Evolutionary conservation across 73 alveolate genomes (phyloP), one percentile per base, ranked within the genome.

Genomic region (Tetrahymena malaccensis): DNA sequence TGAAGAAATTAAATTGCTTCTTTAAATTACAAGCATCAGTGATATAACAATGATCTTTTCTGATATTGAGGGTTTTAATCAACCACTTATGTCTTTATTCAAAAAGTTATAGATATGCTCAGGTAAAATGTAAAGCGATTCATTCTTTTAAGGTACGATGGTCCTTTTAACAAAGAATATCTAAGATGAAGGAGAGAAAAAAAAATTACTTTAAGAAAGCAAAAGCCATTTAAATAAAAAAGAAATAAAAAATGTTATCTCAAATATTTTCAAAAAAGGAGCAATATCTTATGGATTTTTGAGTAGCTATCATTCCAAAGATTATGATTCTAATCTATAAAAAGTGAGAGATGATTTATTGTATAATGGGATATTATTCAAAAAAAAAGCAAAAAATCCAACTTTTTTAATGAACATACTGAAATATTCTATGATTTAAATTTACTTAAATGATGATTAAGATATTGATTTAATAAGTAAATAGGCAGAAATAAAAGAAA

Each of bases 1-100:
- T 43, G 96, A 94, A 43, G 96, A 94, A 40, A 37, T 84, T 19
- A 94, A 50, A 33, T 31, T 94, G 9, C 34, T 94, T 10, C 70
- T 44, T 0, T 84, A 37, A 84, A 27, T 94, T 33, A 37, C 96
- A 7, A 93, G 84, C 8, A 35, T 94, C 25, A 94, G 96, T 35
- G 95, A 94, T 40, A 57, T 94, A 21, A 94, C 96, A 13, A 94
- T 94, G 0, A 15, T 50, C 13, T 50, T 50, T 15, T 50, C 31
- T 50, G 83, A 50, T 15, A 50, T 50, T 5, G 83, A 50, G 9
- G 83, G 83, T 50, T 13, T 50, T 2, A 50, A 50, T 50, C 16
- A 50, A 50, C 83, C 83, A 50, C 83, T 50, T 19, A 13, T 50
- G 16, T 50, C 27, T 10, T 31, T 50, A 15, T 50, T 50, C 16